Percentiles rank a stretch among this genome's conserved stretches.
Conservation (phyloP, 345 rosid genomes). For the Gossypium rotundifolium region DNA sequence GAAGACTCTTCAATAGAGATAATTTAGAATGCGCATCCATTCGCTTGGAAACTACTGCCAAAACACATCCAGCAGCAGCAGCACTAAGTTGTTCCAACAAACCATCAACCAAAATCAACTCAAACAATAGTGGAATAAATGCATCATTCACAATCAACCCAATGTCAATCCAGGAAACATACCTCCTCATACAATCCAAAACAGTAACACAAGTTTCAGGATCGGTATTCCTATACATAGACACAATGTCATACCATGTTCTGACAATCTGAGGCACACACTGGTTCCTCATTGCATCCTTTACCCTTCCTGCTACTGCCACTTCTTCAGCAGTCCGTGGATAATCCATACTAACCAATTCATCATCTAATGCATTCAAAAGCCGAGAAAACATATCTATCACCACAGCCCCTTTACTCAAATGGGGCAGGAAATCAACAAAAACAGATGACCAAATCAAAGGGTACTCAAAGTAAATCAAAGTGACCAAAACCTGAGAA, state of each 20-base stretch:
- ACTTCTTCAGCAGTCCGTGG: slow-evolving; percentile 60
- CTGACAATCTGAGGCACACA: slow-evolving; percentile 83
- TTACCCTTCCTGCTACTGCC: slow-evolving; percentile 61
- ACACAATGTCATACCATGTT: slow-evolving; percentile 79
- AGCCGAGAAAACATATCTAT: slow-evolving; percentile 93
- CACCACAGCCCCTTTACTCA: slow-evolving; percentile 58
- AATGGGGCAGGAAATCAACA: slow-evolving; percentile 56
- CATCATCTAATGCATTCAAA: slow-evolving; percentile 84
- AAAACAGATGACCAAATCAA: slow-evolving; percentile 72
- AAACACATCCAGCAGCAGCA: slow-evolving; percentile 79
- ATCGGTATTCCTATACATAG: slow-evolving; percentile 55
- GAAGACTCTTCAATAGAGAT: slow-evolving; percentile 62
- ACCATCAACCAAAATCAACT: slow-evolving; percentile 59
- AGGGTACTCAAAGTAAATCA: slow-evolving; percentile 93
- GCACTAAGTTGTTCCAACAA: slow-evolving; percentile 62
- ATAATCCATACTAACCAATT: slow-evolving; percentile 86
- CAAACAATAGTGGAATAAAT: slow-evolving; percentile 70
- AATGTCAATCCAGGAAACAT: slow-evolving; percentile 91
- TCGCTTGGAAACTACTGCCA: slow-evolving; percentile 80
- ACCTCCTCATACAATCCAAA: slow-evolving; percentile 76
- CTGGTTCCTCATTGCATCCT: slow-evolving; percentile 96
- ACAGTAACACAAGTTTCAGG: slow-evolving; percentile 60
- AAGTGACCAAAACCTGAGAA: slow-evolving; percentile 79
- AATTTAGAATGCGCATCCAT: slow-evolving; percentile 78
- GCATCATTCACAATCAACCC: slow-evolving; percentile 69